Evolutionary conservation across 441 rosid species (phyloP), one percentile per base, ranked within the genome.

Genomic region (Croton setiger): DNA sequence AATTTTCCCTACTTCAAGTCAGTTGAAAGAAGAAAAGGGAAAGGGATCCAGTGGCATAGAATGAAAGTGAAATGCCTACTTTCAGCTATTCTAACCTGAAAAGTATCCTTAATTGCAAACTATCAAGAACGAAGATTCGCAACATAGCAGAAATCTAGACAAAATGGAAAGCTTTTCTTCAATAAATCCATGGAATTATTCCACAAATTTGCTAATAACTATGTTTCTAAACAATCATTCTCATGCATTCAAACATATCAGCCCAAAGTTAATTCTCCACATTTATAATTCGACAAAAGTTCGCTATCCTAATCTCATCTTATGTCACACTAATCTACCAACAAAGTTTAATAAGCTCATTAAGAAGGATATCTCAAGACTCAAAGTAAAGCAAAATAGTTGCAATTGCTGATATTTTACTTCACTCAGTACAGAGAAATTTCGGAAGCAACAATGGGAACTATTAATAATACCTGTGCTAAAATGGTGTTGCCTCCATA

Each of bases 391-490:
- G 52, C 4, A 17, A 41, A 27, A 27, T 27, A 27, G 1, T 63
- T 13, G 14, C 8, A 2, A 15, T 6, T 21, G 15, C 5, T 45
- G 41, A 31, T 47, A 53, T n/a, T 60, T n/a, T 33, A 3, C n/a
- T 17, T 20, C 18, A 10, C 13, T n/a, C 64, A 12, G 41, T 3
- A 3, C 27, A 23, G 3, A 45, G 36, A 0, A 44, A 13, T 15
- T 21, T 27, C 14, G 33, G n/a, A 36, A 14, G 64, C 1, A n/a
- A 43, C 36, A 35, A 45, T 35, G 20, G 33, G 6, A 31, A 11
- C 60, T 45, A 49, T 37, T 36, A 15, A 37, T 17, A 5, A 11
- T 82, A 86, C 97, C 97, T 93, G 91, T 0, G 93, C 98, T 2
- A 85, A 77, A n/a, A 89, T 82, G 60, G 85, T 83, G 69, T 87